Conservation (phyloP, 2,329 filamentous ascomycete genomes). For the Xylariaceae sp. region DNA sequence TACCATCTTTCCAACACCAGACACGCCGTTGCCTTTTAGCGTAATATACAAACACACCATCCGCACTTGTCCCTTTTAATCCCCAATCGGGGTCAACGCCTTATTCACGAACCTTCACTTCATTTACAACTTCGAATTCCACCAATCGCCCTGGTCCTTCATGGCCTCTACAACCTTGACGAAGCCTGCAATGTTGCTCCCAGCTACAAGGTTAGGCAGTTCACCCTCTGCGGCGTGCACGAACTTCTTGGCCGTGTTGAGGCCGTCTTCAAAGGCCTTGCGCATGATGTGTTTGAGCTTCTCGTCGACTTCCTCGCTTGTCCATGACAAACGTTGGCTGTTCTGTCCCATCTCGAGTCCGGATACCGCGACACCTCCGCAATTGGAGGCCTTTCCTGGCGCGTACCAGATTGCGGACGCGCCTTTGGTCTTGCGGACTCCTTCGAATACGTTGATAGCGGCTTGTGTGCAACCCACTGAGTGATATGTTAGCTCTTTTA, state of each 20-base stretch:
- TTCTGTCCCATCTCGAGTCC: slow-evolving; percentile 99
- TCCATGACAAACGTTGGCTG: slow-evolving; percentile 84
- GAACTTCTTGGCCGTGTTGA: slow-evolving; percentile 89
- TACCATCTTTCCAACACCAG: no score
- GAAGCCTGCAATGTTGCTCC: slow-evolving; percentile 97
- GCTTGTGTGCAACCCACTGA: slow-evolving; percentile 90
- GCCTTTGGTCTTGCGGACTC: slow-evolving; percentile 71
- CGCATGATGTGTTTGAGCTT: slow-evolving; percentile 96
- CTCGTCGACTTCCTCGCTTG: slow-evolving; percentile 84
- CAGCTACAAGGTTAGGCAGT: slow-evolving; percentile 88
- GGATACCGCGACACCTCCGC: slow-evolving; percentile 95
- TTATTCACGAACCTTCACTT: neutral
- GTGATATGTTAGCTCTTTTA: slow-evolving; percentile 1
- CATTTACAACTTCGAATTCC: slow-evolving; percentile 41
- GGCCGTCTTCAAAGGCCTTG: slow-evolving; percentile 86
- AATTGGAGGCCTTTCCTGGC: slow-evolving; percentile 96
- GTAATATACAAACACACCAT: no score
- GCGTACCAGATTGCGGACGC: slow-evolving; percentile 87
- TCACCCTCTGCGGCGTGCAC: slow-evolving; percentile 72
- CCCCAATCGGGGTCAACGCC: no score
- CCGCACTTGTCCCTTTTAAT: no score
- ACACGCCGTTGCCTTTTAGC: no score
- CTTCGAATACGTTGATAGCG: slow-evolving; percentile 93
- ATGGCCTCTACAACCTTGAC: slow-evolving; percentile 95
- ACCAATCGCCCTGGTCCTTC: slow-evolving; percentile 98